phyloP scores from a whole-genome alignment of 768 basidiomycete species.

The Amanita exitialis region DNA sequence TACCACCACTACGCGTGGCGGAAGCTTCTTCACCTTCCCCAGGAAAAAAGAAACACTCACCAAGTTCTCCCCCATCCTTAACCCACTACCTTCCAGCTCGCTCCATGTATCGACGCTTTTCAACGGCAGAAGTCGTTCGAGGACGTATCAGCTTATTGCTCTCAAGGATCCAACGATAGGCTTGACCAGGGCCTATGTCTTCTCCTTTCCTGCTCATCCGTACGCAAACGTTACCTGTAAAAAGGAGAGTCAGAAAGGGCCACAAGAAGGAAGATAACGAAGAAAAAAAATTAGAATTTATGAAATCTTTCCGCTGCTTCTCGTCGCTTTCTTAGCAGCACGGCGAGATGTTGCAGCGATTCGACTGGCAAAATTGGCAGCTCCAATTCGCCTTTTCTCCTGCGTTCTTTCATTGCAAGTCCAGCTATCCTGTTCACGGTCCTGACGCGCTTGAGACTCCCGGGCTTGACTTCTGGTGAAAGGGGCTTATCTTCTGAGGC shows the following conservation, averaged over 20 bases:
- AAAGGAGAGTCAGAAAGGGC: not conserved
- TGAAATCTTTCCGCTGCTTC: not conserved
- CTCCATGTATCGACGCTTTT: not conserved
- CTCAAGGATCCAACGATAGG: not conserved
- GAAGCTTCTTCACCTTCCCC: constrained; percentile 1
- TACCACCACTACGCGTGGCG: not conserved
- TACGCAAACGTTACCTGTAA: not conserved
- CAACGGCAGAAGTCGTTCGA: no score
- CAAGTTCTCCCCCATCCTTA: not conserved
- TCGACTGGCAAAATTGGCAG: not conserved
- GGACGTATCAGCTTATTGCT: not conserved
- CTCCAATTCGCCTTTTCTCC: not conserved
- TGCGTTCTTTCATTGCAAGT: constrained; percentile 1
- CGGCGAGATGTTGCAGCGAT: not conserved
- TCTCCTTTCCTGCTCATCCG: not conserved
- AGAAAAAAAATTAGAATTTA: not conserved
- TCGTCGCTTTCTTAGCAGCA: not conserved
- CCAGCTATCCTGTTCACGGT: not conserved
- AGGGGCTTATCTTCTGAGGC: not conserved
- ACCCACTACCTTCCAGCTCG: not conserved
- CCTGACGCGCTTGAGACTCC: not conserved
- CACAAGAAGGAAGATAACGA: not conserved
- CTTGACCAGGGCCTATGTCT: not conserved
- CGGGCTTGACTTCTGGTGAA: not conserved
- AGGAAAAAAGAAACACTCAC: not conserved